Base-by-base conservation (phyloP, 2,329 filamentous ascomycete species). In the Cercospora nicotianae region DNA sequence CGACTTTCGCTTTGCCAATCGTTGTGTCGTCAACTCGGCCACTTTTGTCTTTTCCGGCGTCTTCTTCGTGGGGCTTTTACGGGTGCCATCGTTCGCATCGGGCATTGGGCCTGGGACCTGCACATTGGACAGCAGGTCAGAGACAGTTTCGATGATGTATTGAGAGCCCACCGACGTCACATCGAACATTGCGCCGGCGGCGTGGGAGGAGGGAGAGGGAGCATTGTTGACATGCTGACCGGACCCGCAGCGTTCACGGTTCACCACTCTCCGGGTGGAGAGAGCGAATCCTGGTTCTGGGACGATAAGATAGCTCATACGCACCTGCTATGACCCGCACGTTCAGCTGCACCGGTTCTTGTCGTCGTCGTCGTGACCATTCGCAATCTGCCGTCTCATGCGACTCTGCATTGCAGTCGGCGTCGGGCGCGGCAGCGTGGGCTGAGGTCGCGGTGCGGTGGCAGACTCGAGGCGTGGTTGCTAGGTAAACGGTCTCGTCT, bases 81-180 rank as follows among this genome's bases (percentile, higher is more conserved):
- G 69, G 42, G 67, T 65, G 58, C 60, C 69, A 69, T 71, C 58
- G 64, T 71, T 72, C 59, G 70, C 69, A 28, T 68, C 66, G 70
- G 75, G 76, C 74, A 77, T 76, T 73, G 75, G 69, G 72, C 74
- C 74, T 70, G 72, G 70, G 60, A 70, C 67, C 71, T 72, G 69
- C 60, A 51, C 60, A 60, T 72, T 69, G 67, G 65, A 69, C 42
- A 74, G 64, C 72, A 69, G 68, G 74, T 77, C 69, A 77, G 75
- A 73, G 39, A 74, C 48, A 16, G 67, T 68, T 48, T 66, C 69
- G 45, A 75, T 64, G 28, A 73, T 72, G 72, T 72, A 53, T 67
- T 69, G 68, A 58, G 72, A 72, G 59, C 69, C 67, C 16, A 60
- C 42, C 42, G 69, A 66, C 26, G 69, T 72, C 30, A 74, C 71